Conservation (phyloP, 2,329 filamentous ascomycete genomes). For the Talaromyces sp. region DNA sequence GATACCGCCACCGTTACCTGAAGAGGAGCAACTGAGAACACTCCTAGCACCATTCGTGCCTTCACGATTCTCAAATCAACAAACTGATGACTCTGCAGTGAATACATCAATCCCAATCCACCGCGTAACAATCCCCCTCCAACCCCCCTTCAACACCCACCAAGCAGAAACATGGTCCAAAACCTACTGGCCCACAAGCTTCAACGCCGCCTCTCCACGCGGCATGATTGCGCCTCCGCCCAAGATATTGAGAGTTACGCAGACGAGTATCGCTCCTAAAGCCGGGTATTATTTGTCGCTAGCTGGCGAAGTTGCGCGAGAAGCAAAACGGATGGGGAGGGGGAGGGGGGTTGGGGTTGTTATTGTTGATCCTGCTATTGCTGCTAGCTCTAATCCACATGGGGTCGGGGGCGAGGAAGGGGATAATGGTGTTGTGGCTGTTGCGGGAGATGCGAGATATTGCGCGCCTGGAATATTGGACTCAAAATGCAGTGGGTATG, state of each 20-base stretch:
- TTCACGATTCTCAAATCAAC: neutral
- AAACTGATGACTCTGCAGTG: neutral
- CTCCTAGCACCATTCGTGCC: conserved; percentile 41
- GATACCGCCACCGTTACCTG: conserved; percentile 42
- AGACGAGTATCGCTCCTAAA: conserved; percentile 36
- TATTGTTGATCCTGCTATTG: conserved; percentile 38
- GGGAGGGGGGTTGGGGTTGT: conserved; percentile 46
- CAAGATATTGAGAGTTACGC: conserved; percentile 36
- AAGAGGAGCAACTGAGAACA: conserved; percentile 32
- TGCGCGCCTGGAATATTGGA: conserved; percentile 18
- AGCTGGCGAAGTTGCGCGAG: conserved; percentile 39
- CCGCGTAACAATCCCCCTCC: conserved; percentile 39
- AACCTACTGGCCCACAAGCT: conserved; percentile 45
- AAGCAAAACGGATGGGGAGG: conserved; percentile 37
- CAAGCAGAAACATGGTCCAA: conserved; percentile 46
- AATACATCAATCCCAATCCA: conserved; percentile 28
- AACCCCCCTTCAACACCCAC: conserved; percentile 40
- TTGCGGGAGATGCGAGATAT: conserved; percentile 47
- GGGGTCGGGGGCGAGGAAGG: conserved; percentile 26
- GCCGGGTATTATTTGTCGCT: conserved; percentile 43
- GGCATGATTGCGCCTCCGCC: conserved; percentile 44
- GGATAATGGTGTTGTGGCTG: conserved; percentile 43
- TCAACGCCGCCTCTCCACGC: conserved; percentile 47
- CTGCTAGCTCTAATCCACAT: conserved; percentile 30
- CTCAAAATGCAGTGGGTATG: conserved; percentile 23